These are phyloP conservation scores for Setaria italica DNA, from an alignment of 202 grass and related monocot species.

Conservation along the genomic window DNA sequence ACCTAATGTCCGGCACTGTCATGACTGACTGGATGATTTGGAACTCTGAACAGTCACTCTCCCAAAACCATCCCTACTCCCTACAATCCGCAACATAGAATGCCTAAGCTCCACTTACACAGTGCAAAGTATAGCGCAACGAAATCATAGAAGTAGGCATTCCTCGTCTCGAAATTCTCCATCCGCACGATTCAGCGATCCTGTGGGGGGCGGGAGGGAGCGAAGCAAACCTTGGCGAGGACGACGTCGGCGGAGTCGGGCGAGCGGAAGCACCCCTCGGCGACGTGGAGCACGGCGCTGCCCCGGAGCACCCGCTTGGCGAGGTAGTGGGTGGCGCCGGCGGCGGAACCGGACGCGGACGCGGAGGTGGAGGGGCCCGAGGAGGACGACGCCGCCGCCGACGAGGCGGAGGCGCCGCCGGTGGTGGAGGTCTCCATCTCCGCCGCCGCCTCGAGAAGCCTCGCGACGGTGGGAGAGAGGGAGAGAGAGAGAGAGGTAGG, in stretches of 20 bases:
- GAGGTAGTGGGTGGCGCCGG: constrained; percentile 68
- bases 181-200: neutral
- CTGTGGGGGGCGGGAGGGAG: neutral
- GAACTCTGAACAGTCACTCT: neutral
- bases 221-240: constrained; percentile 77
- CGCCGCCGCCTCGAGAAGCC: constrained; percentile 28
- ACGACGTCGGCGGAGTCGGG: constrained; percentile 68
- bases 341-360: constrained; percentile 8
- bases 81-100: neutral
- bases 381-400: constrained; percentile 30
- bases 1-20: neutral
- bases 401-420: constrained; percentile 21
- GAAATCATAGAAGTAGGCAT: neutral
- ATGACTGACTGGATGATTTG: neutral
- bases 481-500: constrained; percentile 3
- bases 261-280: constrained; percentile 79
- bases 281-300: constrained; percentile 82
- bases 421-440: constrained; percentile 40
- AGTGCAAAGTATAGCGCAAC: neutral
- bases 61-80: neutral
- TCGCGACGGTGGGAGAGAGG: neutral
- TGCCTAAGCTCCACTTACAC: neutral
- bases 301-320: constrained; percentile 89
- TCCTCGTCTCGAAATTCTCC: neutral
- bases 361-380: constrained; percentile 45